Base-by-base conservation (phyloP, 139 green algal genomes). In the Asterochloris erici region DNA sequence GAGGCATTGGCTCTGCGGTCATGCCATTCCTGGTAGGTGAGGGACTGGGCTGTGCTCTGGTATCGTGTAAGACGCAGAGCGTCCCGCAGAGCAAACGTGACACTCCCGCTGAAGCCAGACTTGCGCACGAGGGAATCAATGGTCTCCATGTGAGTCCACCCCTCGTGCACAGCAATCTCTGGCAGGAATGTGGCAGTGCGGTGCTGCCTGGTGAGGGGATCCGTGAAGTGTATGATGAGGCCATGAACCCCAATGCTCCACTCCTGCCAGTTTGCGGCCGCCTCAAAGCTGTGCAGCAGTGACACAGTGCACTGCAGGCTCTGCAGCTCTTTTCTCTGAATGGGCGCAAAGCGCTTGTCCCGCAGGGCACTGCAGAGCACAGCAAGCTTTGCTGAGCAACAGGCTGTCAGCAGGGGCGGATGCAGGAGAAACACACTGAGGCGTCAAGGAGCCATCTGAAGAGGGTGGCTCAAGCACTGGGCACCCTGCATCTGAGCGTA, bases 141-240 rank as follows among this genome's bases (percentile, higher is more conserved):
- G 1, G 86, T 92, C 81, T 93, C 26, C 78, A 88, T 66, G 63
- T 82, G 78, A 63, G 63, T 86, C 90, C 90, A 96, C 14, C 86
- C 84, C 86, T 96, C 90, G 26, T 95, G 88, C 11, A 63, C 66
- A 11, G 91, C 88, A 63, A 96, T 90, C 74, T 97, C 90, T 14
- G 94, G 94, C 64, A 97, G 86, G 70, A 95, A 97, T 2, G 94
- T 97, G 23, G 94, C 94, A 12, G 81, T 93, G 21, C 91, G 88
- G 16, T 85, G 83, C 75, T 73, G 82, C 9, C 79, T 38, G 14
- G 84, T 83, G 12, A 81, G 75, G 0, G 92, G 91, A 63, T 96
- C 90, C 10, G 28, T 71, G 76, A 97, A 97, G 27, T 91, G 81
- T 23, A 97, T 91, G 27, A 91, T 91, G 6, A 96, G 63, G 26